These are phyloP conservation scores for Colletotrichum godetiae DNA, from an alignment of 2,329 filamentous ascomycete genomes.

Conservation along the genomic window DNA sequence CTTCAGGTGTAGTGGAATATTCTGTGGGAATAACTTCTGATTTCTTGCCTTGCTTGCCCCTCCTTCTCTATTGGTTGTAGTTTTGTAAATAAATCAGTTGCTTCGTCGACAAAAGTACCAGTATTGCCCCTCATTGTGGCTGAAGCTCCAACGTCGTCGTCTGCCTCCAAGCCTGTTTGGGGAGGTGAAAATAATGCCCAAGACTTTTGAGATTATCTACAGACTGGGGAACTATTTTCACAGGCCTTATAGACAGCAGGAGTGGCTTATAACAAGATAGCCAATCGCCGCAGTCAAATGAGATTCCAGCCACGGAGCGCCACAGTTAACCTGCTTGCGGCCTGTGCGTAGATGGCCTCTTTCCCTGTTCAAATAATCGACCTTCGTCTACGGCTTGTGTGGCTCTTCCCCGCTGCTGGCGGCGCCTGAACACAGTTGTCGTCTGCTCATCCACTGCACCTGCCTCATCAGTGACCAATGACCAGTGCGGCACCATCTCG, in stretches of 20 bases:
- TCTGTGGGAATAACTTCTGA: background rate
- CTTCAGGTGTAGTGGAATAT: background rate
- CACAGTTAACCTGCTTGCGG: background rate
- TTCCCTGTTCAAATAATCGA: background rate
- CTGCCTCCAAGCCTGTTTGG: conserved; percentile 1
- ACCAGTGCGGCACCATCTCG: conserved; percentile 28
- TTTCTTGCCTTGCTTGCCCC: conserved; percentile 2
- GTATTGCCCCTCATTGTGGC: conserved; percentile 29
- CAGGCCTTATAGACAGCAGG: background rate
- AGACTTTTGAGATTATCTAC: background rate
- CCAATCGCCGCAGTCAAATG: background rate
- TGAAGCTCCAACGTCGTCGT: conserved; percentile 21
- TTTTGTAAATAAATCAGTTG: conserved; percentile 17
- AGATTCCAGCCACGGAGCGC: background rate
- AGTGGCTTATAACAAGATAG: background rate
- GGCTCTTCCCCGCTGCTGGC: conserved; percentile 22
- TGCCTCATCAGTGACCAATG: conserved; percentile 35
- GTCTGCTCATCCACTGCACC: conserved; percentile 28
- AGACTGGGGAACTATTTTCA: background rate
- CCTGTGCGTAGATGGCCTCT: background rate
- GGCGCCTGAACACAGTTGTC: conserved; percentile 19
- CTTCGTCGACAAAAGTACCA: conserved; percentile 22
- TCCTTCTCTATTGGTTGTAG: conserved; percentile 23
- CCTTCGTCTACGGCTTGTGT: background rate
- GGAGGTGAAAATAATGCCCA: background rate